Base-by-base conservation (phyloP, 768 basidiomycete genomes). In the Postia placenta region DNA sequence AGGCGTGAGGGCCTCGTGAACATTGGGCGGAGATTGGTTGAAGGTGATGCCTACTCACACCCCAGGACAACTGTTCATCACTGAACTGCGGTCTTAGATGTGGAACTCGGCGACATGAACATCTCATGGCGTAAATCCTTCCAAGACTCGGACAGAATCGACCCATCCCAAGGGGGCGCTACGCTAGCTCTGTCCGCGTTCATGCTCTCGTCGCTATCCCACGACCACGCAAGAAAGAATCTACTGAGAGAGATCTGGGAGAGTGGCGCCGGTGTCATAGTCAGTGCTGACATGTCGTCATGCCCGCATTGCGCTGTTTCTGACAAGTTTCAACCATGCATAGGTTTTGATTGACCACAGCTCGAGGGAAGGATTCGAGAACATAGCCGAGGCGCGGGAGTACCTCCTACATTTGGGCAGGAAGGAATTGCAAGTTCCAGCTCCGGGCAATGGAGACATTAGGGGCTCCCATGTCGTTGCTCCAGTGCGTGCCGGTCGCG, bases 311-410 rank as follows among this genome's bases (percentile, higher is more conserved):
- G 4, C 37, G 48, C 15, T 39, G 57, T 20, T 47, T 22, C 37
- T 37, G 40, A 40, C 37, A 27, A 35, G 23, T 14, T 42, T 27
- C 40, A 43, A 5, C 52, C 60, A 35, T 4, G 7, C 0, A 28
- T 55, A 92, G 89, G 72, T 94, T 46, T 70, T 99, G 38, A 83
- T 97, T 51, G 96, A 99, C 64, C 85, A 92, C 49, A 84, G 79
- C 39, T 85, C 83, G 4, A 73, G 72, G 22, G 69, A 72, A 40
- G 92, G 93, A 1, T 98, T 95, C 63, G 76, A 81, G 57, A 69
- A 72, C 20, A 79, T 96, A 37, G 80, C 81, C n/a, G 81, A 85
- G 59, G 90, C 92, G 5, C 70, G 93, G 52, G 78, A 88, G 51
- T 74, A 80, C 51, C 68, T 97, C 4, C 71, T 97, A 25, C 68